A percentile compares a stretch with the other conserved stretches of the same genome.
These are phyloP conservation scores for Gossypium schwendimanii DNA, from an alignment of 441 rosid species.

Conservation along the genomic window DNA sequence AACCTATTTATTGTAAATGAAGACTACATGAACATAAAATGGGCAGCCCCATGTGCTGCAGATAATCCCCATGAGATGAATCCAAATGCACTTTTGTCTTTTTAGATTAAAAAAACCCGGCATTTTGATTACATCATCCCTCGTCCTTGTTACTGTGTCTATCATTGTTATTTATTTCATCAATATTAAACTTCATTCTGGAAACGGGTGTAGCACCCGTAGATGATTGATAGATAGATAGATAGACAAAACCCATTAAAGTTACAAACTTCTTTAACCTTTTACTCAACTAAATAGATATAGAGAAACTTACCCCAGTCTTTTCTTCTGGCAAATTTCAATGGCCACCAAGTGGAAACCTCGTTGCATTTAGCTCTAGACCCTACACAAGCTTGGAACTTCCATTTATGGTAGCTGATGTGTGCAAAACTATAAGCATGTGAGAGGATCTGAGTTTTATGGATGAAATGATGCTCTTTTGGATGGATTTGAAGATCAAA, in stretches of 20 bases:
- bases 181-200: not conserved
- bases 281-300: not conserved
- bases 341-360: not conserved
- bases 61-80: not conserved
- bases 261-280: not conserved
- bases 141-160: not conserved
- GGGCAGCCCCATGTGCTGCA: conserved; percentile 18
- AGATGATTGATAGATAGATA: not conserved
- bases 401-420: not conserved
- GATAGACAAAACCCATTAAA: not conserved
- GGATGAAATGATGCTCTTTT: conserved; percentile 5
- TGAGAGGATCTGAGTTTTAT: not conserved
- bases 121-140: conserved; percentile 4
- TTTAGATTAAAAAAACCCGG: conserved; percentile 11
- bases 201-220: not conserved
- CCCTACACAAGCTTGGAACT: not conserved
- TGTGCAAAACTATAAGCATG: not conserved
- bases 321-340: not conserved
- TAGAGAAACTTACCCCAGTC: not conserved
- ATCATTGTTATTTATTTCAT: not conserved
- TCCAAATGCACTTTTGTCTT: conserved; percentile 15
- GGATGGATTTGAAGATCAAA: conserved; percentile 27
- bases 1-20: not conserved
- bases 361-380: not conserved
- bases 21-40: not conserved